Base-by-base conservation (phyloP, 495 filamentous ascomycete species). In the Pyrenopolyporus hunteri region DNA sequence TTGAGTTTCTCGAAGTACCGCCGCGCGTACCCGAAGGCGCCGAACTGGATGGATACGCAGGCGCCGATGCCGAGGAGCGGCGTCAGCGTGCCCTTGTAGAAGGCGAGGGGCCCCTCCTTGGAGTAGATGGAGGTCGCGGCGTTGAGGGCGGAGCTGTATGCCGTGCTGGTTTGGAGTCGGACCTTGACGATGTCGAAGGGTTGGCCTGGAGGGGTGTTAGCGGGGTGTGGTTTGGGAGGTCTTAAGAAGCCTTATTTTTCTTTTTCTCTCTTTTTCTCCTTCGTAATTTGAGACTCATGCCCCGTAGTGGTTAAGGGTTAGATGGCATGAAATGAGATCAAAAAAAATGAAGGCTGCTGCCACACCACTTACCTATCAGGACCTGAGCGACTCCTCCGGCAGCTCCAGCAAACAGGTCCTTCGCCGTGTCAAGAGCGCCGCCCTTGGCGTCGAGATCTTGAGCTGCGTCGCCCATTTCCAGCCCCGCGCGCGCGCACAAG, bases 181-280 rank as follows among this genome's bases (percentile, higher is more conserved):
- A 98, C 95, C 82, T 98, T 98, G 73, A 98, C 89, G 44, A 98
- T 98, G 80, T 98, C 94, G 75, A 98, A 97, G 46, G 93, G 93
- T 80, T 98, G 93, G 69, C 93, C 93, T 97, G 70, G 49, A 14
- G 29, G 23, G n/a, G 7, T 9, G 50, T 44, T 32, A 39, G 56
- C 33, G 42, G 14, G n/a, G 16, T 6, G 42, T 5, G 11, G 5
- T 8, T 1, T 17, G 13, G 36, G 36, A 17, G 13, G 13, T 39
- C 14, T 11, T 39, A 11, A 7, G 31, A 4, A n/a, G n/a, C n/a
- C n/a, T 4, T 14, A 35, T 35, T 35, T 35, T 13, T 13, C 17
- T 19, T 0, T 40, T 11, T 20, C 17, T 22, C 31, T 9, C 3
- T 40, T 23, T 33, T 33, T 33, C 31, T 33, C 13, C 13, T 33